These are phyloP conservation scores for Malassezia arunalokei DNA, from an alignment of 1,284 basidiomycete species.

Conservation along the genomic window DNA sequence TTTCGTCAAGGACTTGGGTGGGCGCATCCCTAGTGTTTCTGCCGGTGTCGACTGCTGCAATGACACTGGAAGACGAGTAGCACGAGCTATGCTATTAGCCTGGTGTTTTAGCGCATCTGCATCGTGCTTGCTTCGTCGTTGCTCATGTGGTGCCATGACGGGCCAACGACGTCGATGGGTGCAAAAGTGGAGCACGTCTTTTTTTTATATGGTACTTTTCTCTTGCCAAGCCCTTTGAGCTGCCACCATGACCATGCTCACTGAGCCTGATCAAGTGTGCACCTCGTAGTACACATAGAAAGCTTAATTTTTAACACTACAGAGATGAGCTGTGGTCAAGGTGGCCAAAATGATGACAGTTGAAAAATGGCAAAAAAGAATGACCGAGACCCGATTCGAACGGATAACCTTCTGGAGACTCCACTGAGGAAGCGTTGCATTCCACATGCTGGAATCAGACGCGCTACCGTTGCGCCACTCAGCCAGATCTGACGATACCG, in stretches of 20 bases:
- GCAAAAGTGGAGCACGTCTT: no score
- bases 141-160: neutral
- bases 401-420: slow-evolving; percentile 21
- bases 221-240: no score
- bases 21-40: slow-evolving; percentile 22
- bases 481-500: slow-evolving; percentile 10
- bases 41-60: slow-evolving; percentile 29
- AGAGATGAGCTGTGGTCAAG: no score
- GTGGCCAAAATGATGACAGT: no score
- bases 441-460: slow-evolving; percentile 19
- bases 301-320: no score
- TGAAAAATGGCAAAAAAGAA: slow-evolving; percentile 4
- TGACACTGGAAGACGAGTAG: slow-evolving; percentile 34
- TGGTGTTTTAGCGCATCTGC: slow-evolving; percentile 33
- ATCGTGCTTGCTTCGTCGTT: slow-evolving; percentile 17
- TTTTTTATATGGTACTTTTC: no score
- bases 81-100: slow-evolving; percentile 25
- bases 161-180: no score
- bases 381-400: slow-evolving; percentile 22
- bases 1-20: slow-evolving; percentile 29
- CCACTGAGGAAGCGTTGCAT: slow-evolving; percentile 7
- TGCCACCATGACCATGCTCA: no score
- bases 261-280: no score
- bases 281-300: no score
- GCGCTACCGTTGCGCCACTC: slow-evolving; percentile 22